Conservation (phyloP, 805 yeast genomes). For the Candida argentea region DNA sequence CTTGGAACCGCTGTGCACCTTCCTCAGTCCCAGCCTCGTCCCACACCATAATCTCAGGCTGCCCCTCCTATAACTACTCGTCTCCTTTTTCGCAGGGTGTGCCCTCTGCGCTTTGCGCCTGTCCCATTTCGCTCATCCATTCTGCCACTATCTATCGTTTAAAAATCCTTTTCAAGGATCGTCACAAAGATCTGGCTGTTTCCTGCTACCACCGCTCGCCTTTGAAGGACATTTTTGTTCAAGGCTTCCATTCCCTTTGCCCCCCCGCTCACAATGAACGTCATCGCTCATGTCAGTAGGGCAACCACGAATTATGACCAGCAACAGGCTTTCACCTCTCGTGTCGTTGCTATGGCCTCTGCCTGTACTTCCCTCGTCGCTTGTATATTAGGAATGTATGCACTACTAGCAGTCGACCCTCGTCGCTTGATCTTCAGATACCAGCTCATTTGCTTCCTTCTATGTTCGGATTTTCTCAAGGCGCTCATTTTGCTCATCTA, state of each 20-base stretch:
- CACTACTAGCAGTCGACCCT: constrained; percentile 54
- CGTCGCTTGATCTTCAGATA: constrained; percentile 56
- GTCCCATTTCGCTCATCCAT: too few species aligned
- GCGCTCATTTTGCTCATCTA: constrained; percentile 59
- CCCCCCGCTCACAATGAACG: neutral
- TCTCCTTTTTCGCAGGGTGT: too few species aligned
- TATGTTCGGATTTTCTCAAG: constrained; percentile 68
- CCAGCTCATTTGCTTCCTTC: constrained; percentile 54
- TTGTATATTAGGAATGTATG: constrained; percentile 54
- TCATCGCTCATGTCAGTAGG: constrained; percentile 5
- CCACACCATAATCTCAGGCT: too few species aligned
- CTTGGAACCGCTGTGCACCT: too few species aligned
- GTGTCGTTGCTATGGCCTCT: constrained; percentile 28
- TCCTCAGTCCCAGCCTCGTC: too few species aligned
- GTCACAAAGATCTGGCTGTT: too few species aligned
- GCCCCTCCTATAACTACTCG: too few species aligned
- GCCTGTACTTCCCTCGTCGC: constrained; percentile 27
- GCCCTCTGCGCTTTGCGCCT: too few species aligned
- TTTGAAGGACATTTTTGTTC: too few species aligned
- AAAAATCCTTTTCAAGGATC: too few species aligned
- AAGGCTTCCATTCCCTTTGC: too few species aligned
- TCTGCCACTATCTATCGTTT: too few species aligned
- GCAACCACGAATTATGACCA: constrained; percentile 20
- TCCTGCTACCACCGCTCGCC: constrained; percentile 1
- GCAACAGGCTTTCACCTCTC: constrained; percentile 19